Evolutionary conservation across 768 basidiomycete genomes (phyloP), one percentile per base, ranked within the genome.

Genomic region (Crassisporium funariophilum): DNA sequence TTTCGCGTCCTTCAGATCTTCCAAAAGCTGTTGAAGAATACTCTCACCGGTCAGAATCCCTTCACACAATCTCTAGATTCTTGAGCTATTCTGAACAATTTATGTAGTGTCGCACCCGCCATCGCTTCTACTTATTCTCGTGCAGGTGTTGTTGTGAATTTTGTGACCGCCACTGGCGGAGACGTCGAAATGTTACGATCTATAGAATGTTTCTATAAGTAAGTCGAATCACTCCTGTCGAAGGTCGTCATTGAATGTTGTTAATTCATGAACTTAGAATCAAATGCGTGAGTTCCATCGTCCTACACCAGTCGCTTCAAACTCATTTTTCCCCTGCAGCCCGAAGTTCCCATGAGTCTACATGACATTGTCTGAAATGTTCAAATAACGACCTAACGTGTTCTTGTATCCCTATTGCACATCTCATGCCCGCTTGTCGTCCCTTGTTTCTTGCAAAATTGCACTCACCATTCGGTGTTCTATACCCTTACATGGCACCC

Each of bases 121-220:
- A 85, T 91, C 57, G 86, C 91, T n/a, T 81, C 89, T 38, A 86
- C 75, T 66, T 88, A 91, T 63, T 79, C 85, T 31, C 85, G 92
- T 42, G 88, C 92, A 45, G 97, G 95, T 21, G 89, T 98, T 43
- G 80, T 97, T 50, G 80, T 99, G 62, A 98, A 95, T 67, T 94
- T 98, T 58, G 95, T 98, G 52, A 97, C 95, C 46, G 95, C 95
- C 44, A 94, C 93, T 11, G 94, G 95, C 22, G 95, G 94, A 33
- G 95, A 98, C 65, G 95, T 98, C 45, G 95, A 98, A 73, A 97
- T 98, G 94, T 74, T 98, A 52, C 82, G 95, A 61, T 91, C 90
- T 57, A 98, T 98, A 77, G 95, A 98, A 75, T 95, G 94, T 78
- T 95, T 93, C 73, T 98, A 95, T 79, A 92, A 92, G 91, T 91